phyloP scores from a whole-genome alignment of 1,284 basidiomycete species.

The Cryptococcus depauperatus region DNA sequence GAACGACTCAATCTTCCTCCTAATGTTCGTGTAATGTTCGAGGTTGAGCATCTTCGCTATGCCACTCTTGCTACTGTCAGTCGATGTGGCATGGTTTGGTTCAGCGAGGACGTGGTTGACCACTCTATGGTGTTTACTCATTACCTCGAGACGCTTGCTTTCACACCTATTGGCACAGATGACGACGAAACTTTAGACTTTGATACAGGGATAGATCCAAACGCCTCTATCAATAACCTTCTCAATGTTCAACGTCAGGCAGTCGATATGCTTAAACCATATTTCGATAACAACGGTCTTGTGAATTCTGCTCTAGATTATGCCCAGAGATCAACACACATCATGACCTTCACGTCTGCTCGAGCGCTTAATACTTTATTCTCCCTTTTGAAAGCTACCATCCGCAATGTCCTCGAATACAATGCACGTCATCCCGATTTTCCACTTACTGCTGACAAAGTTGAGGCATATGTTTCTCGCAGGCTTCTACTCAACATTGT shows the following conservation, averaged over 20 bases:
- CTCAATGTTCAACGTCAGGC: conserved; percentile 68
- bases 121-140: conserved; percentile 85
- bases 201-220: conserved; percentile 43
- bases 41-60: conserved; percentile 95
- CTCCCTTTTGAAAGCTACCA: conserved; percentile 93
- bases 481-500: conserved; percentile 87
- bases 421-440: conserved; percentile 93
- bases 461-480: conserved; percentile 85
- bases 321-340: conserved; percentile 79
- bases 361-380: conserved; percentile 93
- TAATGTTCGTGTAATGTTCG: conserved; percentile 99
- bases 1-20: conserved; percentile 94
- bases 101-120: conserved; percentile 90
- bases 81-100: conserved; percentile 99
- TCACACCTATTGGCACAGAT: conserved; percentile 75
- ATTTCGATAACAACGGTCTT: conserved; percentile 74
- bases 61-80: conserved; percentile 97
- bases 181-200: conserved; percentile 70
- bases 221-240: conserved; percentile 55
- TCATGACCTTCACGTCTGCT: conserved; percentile 95
- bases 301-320: conserved; percentile 70
- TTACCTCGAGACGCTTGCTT: conserved; percentile 71
- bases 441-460: conserved; percentile 70
- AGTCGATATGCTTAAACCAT: conserved; percentile 65
- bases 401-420: conserved; percentile 88